Evolutionary conservation across 495 filamentous ascomycete species (phyloP).

Genomic region (Cenococcum geophilum): DNA sequence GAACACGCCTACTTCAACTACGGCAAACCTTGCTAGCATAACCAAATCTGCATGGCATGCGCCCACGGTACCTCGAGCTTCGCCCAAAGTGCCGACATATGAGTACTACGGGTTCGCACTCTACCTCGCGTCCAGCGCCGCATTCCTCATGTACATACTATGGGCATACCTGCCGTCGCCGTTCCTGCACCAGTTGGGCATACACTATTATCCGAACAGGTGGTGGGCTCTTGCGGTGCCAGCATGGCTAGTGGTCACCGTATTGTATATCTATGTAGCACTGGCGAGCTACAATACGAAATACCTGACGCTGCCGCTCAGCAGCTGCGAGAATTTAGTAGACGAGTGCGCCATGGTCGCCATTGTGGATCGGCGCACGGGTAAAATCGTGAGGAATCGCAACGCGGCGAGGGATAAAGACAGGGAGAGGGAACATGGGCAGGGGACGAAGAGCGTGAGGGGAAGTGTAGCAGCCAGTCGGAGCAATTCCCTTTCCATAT

Average conservation of each 20-base stretch:
- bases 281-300: constrained; percentile 86
- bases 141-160: constrained; percentile 82
- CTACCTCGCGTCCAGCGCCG: constrained; percentile 74
- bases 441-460: constrained; percentile 37
- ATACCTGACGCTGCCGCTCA: constrained; percentile 75
- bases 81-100: constrained; percentile 91
- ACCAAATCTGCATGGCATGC: constrained; percentile 57
- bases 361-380: constrained; percentile 62
- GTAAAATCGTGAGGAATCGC: constrained; percentile 45
- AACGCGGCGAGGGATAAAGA: constrained; percentile 45
- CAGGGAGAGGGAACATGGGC: constrained; percentile 39
- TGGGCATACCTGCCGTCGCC: constrained; percentile 93
- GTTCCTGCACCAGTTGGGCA: constrained; percentile 85
- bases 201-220: constrained; percentile 92
- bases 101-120: constrained; percentile 99
- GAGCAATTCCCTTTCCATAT: constrained; percentile 21
- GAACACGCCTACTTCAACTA: constrained; percentile 45
- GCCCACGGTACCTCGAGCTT: constrained; percentile 75
- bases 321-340: constrained; percentile 80
- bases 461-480: constrained; percentile 22
- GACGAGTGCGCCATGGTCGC: constrained; percentile 85
- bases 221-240: constrained; percentile 97
- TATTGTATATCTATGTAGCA: constrained; percentile 92
- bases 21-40: constrained; percentile 54
- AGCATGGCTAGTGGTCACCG: constrained; percentile 76